Percentiles rank a stretch among this genome's conserved stretches.
Evolutionary conservation across 1,284 basidiomycete genomes (phyloP).

Genomic region (Psilocybe mexicana): DNA sequence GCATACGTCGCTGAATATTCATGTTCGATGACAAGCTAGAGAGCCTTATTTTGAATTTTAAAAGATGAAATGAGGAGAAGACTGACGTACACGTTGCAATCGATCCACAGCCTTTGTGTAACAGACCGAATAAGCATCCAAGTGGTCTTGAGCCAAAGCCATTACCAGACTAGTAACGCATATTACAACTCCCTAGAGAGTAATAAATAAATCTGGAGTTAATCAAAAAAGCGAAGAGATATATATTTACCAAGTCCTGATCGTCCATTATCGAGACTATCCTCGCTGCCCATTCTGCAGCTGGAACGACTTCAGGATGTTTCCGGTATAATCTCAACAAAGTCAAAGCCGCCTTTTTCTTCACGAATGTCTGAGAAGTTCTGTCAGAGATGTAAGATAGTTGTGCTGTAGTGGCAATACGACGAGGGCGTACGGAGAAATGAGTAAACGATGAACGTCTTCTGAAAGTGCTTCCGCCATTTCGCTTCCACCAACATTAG

Average conservation of each 20-base stretch:
- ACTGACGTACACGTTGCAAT: conserved; percentile 69
- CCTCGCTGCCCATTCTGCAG: conserved; percentile 93
- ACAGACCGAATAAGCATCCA: conserved; percentile 87
- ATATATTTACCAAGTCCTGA: conserved; percentile 66
- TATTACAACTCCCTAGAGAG: conserved; percentile 82
- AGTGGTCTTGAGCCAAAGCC: conserved; percentile 91
- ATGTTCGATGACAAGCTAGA: conserved; percentile 85
- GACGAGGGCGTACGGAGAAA: conserved; percentile 79
- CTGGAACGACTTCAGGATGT: conserved; percentile 91
- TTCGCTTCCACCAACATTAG: conserved; percentile 96
- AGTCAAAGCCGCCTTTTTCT: conserved; percentile 98
- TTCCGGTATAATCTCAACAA: conserved; percentile 93
- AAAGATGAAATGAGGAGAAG: background rate
- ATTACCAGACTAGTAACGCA: conserved; percentile 94
- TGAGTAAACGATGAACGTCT: conserved; percentile 92
- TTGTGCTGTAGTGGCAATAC: conserved; percentile 1
- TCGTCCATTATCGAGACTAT: conserved; percentile 97
- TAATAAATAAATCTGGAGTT: conserved; percentile 7
- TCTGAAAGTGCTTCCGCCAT: conserved; percentile 96
- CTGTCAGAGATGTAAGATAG: conserved; percentile 42
- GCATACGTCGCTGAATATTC: conserved; percentile 89
- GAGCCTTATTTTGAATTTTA: conserved; percentile 16
- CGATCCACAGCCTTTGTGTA: conserved; percentile 95
- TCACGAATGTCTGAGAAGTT: conserved; percentile 93
- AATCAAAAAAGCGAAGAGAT: background rate